Evolutionary conservation across 139 green algal species (phyloP), one percentile per base, ranked within the genome.

Genomic region (Mesotaenium endlicherianum): DNA sequence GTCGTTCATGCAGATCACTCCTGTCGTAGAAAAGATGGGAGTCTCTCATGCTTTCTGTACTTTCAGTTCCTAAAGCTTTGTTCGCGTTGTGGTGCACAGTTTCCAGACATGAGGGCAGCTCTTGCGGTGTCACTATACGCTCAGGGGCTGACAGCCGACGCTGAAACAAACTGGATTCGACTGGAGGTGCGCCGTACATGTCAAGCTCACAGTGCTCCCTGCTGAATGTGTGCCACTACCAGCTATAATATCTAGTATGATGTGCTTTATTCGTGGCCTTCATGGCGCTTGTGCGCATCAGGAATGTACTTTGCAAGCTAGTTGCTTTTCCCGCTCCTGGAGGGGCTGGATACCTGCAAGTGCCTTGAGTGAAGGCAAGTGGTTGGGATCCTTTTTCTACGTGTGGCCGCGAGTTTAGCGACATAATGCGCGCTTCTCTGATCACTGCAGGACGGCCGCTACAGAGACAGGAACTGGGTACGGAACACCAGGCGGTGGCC

Each of bases 101-200:
- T 90, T 78, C 74, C 72, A 3, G 85, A 90, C 84, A 82, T 90
- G 58, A 16, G 85, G 17, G 85, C 85, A 43, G 85, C 85, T 3
- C 40, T 90, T 11, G 85, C 85, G 41, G 85, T 84, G 38, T 42
- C 74, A 39, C 85, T 90, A 14, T 90, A 86, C 31, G 68, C 67
- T 20, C 50, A 83, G 47, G 85, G 85, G 6, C 17, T 79, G 2
- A 87, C 26, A 41, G 85, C 26, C 26, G 85, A 90, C 3, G 84
- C 85, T 26, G 84, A 90, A 36, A 83, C 20, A 36, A 71, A 90
- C 58, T 90, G 85, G 85, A 41, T 38, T 16, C 76, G 85, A 17
- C 50, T 90, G 38, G 64, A 87, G 4, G 81, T 87, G 58, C 86
- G 80, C 45, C 49, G 59, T 38, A 31, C 20, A 31, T 38, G 26